Evolutionary conservation across 2,329 filamentous ascomycete species (phyloP).

Genomic region (Colletotrichum costaricense): DNA sequence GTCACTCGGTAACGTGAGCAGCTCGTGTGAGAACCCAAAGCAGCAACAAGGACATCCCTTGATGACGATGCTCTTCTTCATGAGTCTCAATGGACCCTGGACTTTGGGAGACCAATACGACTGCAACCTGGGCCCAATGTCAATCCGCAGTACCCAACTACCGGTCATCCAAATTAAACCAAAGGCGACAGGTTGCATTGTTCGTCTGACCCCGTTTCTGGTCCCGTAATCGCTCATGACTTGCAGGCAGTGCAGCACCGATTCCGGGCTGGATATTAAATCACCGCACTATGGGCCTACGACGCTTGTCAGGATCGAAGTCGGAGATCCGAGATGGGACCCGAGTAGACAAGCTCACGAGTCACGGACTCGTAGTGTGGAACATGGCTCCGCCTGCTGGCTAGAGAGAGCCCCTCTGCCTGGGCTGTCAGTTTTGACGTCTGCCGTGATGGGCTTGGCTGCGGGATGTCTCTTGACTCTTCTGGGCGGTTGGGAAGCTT

Average conservation of each 20-base stretch:
- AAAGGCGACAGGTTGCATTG: conserved; percentile 3
- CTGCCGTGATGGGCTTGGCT: conserved; percentile 11
- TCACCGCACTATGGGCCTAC: background rate
- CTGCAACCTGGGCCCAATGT: background rate
- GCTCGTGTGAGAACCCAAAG: background rate
- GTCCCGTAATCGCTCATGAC: conserved; percentile 10
- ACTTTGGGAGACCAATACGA: background rate
- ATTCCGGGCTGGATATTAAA: conserved; percentile 10
- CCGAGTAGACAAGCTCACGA: background rate
- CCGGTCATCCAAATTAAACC: conserved; percentile 5
- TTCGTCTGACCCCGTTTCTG: background rate
- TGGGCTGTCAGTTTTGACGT: background rate
- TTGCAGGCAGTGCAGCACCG: conserved; percentile 26
- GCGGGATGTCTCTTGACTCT: background rate
- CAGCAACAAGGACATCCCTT: background rate
- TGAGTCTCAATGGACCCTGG: background rate
- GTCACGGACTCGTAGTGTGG: background rate
- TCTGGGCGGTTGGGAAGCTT: conserved; percentile 11
- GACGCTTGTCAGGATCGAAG: conserved; percentile 3
- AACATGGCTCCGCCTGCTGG: conserved; percentile 11
- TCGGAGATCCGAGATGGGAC: conserved; percentile 19
- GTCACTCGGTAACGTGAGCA: conserved; percentile 1
- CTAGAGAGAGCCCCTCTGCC: conserved; percentile 6
- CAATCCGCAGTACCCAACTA: background rate
- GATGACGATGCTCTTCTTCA: background rate